Evolutionary conservation across 1,139 yeast species (phyloP).

Genomic region (Candida pseudoviswanathii): DNA sequence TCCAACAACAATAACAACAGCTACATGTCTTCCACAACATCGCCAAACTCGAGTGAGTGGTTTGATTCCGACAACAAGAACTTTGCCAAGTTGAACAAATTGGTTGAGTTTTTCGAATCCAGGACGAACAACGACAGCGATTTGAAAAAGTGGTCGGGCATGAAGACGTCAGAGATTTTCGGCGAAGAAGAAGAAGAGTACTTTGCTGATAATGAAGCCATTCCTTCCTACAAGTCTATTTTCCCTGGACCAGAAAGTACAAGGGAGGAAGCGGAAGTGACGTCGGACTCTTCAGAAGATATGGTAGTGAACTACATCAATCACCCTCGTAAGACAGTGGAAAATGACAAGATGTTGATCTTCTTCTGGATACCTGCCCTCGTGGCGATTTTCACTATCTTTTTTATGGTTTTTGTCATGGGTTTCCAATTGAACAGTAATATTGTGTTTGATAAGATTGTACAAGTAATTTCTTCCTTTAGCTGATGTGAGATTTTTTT

Average conservation of each 20-base stretch:
- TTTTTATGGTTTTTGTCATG: slow-evolving; percentile 52
- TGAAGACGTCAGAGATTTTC: slow-evolving; percentile 7
- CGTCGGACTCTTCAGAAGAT: slow-evolving; percentile 55
- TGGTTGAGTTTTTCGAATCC: slow-evolving; percentile 51
- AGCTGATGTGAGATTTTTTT: slow-evolving; percentile 3
- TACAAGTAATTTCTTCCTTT: slow-evolving; percentile 3
- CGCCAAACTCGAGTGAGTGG: slow-evolving; percentile 38
- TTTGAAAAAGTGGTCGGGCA: slow-evolving; percentile 6
- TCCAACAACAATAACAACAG: slow-evolving; percentile 14
- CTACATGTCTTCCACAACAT: slow-evolving; percentile 8
- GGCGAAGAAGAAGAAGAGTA: slow-evolving; percentile 8
- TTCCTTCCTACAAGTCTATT: slow-evolving; percentile 4
- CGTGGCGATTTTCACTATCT: slow-evolving; percentile 52
- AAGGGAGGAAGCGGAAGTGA: slow-evolving; percentile 21
- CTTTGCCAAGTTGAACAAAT: slow-evolving; percentile 50
- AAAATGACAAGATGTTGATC: slow-evolving; percentile 81
- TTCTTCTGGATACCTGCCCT: slow-evolving; percentile 87
- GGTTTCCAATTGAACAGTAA: slow-evolving; percentile 44
- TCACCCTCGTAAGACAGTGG: slow-evolving; percentile 64
- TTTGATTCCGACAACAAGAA: slow-evolving; percentile 49
- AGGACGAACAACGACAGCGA: slow-evolving; percentile 51
- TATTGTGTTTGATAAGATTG: slow-evolving; percentile 9
- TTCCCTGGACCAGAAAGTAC: slow-evolving; percentile 7
- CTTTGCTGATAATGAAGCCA: slow-evolving; percentile 7
- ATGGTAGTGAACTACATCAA: slow-evolving; percentile 57